These are phyloP conservation scores for Neonothopanus nambi DNA, from an alignment of 1,284 basidiomycete species.

Conservation along the genomic window DNA sequence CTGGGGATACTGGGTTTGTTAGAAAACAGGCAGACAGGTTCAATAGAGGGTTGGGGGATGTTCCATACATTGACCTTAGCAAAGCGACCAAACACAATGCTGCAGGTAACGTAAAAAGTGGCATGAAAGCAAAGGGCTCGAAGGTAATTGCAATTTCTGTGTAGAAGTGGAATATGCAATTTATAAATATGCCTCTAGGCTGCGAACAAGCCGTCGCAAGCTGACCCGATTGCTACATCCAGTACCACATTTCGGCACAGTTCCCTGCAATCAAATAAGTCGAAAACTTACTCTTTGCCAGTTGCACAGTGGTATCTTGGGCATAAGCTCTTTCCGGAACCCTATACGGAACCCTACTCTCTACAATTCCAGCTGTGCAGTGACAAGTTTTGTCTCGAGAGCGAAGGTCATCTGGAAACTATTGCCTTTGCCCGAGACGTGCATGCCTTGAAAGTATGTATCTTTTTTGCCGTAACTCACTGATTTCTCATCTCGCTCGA, in stretches of 20 bases:
- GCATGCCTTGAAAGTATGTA: not conserved
- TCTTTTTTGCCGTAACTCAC: not conserved
- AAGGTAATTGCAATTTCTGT: too few species aligned
- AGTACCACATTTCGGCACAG: too few species aligned
- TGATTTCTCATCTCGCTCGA: not conserved
- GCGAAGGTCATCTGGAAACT: not conserved
- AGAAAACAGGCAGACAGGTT: not conserved
- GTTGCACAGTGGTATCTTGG: slow-evolving; percentile 22
- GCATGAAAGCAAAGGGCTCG: slow-evolving; percentile 2
- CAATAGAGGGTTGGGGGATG: not conserved
- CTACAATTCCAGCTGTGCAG: not conserved
- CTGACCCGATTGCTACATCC: slow-evolving; percentile 11
- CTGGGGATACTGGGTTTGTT: not conserved
- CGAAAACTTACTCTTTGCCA: slow-evolving; percentile 11
- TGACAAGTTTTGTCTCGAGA: not conserved
- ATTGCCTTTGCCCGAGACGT: slow-evolving; percentile 1
- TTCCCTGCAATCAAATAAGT: too few species aligned
- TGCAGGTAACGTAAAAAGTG: not conserved
- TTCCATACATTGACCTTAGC: slow-evolving; percentile 1
- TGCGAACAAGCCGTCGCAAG: too few species aligned
- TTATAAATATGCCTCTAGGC: too few species aligned
- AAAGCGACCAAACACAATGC: not conserved
- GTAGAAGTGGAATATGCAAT: too few species aligned
- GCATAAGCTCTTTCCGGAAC: slow-evolving; percentile 12
- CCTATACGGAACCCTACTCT: slow-evolving; percentile 14